Base-by-base conservation (phyloP, 345 rosid genomes). In the Kernera saxatilis region DNA sequence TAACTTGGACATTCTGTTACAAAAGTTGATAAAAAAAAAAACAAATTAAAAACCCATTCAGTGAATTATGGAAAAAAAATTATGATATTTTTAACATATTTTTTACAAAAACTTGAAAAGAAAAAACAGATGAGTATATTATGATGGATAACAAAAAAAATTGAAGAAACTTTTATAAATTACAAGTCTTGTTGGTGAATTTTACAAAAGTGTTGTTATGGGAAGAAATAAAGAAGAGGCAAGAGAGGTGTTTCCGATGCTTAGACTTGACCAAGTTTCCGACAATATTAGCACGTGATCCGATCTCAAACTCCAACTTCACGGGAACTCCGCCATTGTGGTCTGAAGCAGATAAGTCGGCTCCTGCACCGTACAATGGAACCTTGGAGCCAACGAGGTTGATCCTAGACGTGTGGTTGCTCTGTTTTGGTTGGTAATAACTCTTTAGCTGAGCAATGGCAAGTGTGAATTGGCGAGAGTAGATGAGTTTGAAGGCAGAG, bases 341-440 rank as follows among this genome's bases (percentile, higher is more conserved):
- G 36, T 86, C 79, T 14, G 85, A 80, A 26, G 51, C 64, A 29
- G 65, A 69, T 33, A 89, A 76, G 57, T 85, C 81, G 1, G 89
- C 82, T 59, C 93, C 90, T n/a, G 93, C 96, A 19, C 96, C 98
- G 30, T 89, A 92, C 11, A 92, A 66, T 23, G 93, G 89, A 58
- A 89, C 87, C 70, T 73, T 87, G 6, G 78, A 78, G 52, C 89
- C 96, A 55, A 80, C 39, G 15, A 92, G 80, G 43, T 50, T 75
- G 36, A 86, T 85, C 6, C 54, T 70, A 19, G 85, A 82, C 1
- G 79, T 51, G 43, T 87, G 63, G 50, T 55, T 78, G 43, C 92
- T 87, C 84, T 85, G 82, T 73, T 88, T 85, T 3, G 93, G 96
- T 45, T 89, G 96, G 81, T 81, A 82, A 71, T 86, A 85, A 64